Base-by-base conservation (phyloP, 495 filamentous ascomycete species). In the Aspergillus cristatus region DNA sequence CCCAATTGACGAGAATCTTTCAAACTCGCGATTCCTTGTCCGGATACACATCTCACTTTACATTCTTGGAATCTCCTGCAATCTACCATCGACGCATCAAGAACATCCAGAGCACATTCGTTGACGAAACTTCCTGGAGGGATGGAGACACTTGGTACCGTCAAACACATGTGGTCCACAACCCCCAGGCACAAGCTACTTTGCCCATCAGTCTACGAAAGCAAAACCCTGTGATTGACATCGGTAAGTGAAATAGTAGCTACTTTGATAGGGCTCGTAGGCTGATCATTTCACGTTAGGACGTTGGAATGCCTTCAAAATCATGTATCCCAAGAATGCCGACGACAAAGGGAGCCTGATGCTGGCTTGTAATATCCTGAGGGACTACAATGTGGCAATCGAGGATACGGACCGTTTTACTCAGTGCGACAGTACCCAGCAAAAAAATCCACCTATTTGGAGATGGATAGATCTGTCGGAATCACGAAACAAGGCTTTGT, bases 61-160 rank as follows among this genome's bases (percentile, higher is more conserved):
- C 86, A 11, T 55, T 73, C 1, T 53, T 91, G 15, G 64, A 74
- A 4, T 72, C 68, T 20, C 78, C 91, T 3, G 82, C 88, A 0
- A 43, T 72, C 2, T 79, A 78, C 46, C 86, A 71, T 47, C 66
- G 72, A 40, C 76, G 76, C 42, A 53, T 70, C 5, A 47, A 57
- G 1, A 50, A 77, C 18, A 48, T 58, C 12, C 45, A 30, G 2
- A 42, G 34, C 18, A 63, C 61, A 0, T 68, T 74, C 36, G 67
- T 61, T 11, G 54, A 53, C 7, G 41, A 53, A 0, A 58, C 36
- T 11, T 57, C 18, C 25, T 96, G 88, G 88, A 67, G 52, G 20
- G 76, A 82, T 11, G 60, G 60, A 15, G 77, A 88, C 45, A 58
- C 72, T 7, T 97, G 88, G 88, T 75, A 68, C 28, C 71, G 91